Evolutionary conservation across 805 yeast genomes (phyloP), one percentile per base, ranked within the genome.

Genomic region (Teunomyces aglyptinius): DNA sequence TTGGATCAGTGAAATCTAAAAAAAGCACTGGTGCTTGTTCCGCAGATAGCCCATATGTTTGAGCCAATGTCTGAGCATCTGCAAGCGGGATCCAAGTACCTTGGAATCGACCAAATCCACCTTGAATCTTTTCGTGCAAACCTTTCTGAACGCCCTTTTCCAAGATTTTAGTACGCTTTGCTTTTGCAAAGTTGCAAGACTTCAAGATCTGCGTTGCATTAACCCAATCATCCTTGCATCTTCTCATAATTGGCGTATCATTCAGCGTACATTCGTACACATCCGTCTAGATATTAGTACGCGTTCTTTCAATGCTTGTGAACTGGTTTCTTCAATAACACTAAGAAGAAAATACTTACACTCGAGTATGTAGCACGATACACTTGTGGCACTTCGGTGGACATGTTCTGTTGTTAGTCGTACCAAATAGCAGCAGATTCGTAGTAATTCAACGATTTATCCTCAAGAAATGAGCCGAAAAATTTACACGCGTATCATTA

Each of bases 51-150:
- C 72, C 72, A 52, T 71, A 70, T 38, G 59, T 67, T n/a, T 59
- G 57, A 6, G 78, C 77, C 46, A 72, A 59, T 40, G 63, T 55
- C 42, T 60, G 68, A 1, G 96, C 97, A 42, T 87, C 80, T 5
- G 76, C 81, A 51, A 88, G 67, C 0, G 97, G 97, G 6, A 91
- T 91, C 97, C 97, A 91, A 2, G 97, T 91, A 13, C 97, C 97
- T 65, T 92, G 98, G 65, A 90, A 92, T 60, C 91, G 85, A 45
- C 98, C 98, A 63, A 90, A 91, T 2, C 98, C 98, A 51, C 98
- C 98, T 65, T 91, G 98, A 18, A 91, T 89, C 64, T 92, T 92
- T 59, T 91, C 97, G 63, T 91, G 97, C 15, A 75, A 68, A 4
- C 96, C 96, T 35, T 78, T 79, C 60, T 92, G 97, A n/a, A 92